Evolutionary conservation across 176 grass and related monocot species (phyloP).

Genomic region (Oryza brachyantha): DNA sequence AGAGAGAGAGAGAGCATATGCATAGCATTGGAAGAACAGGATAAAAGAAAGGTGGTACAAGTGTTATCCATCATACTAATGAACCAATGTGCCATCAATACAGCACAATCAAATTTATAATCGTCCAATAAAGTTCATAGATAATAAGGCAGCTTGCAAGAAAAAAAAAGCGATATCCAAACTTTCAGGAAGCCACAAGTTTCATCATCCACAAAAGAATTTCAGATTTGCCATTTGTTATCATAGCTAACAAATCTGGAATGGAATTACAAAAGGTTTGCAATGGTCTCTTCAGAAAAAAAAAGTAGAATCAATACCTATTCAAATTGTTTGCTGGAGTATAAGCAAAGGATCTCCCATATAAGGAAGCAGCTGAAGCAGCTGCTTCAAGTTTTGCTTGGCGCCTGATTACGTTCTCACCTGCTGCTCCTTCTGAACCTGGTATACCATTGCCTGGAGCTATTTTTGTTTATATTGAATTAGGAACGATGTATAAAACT

Average conservation of each 20-base stretch:
- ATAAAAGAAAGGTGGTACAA: not conserved
- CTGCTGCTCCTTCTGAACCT: conserved; percentile 27
- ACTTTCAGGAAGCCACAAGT: not conserved
- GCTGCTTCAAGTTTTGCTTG: conserved; percentile 68
- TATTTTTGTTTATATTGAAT: conserved; percentile 28
- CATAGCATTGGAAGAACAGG: not conserved
- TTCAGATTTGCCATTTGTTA: not conserved
- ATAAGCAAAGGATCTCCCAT: conserved; percentile 76
- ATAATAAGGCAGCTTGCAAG: not conserved
- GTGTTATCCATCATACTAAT: conserved; percentile 11
- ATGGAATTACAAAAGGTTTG: conserved; percentile 5
- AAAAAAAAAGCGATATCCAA: not conserved
- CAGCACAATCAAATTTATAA: not conserved
- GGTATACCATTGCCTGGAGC: conserved; percentile 33
- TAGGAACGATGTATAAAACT: not conserved
- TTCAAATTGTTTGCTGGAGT: conserved; percentile 38
- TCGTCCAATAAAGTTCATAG: not conserved
- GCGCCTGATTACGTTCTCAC: conserved; percentile 44
- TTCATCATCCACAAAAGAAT: not conserved
- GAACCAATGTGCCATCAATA: not conserved
- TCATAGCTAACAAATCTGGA: not conserved
- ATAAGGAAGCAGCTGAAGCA: conserved; percentile 70
- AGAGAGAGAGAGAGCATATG: not conserved
- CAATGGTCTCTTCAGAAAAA: not conserved
- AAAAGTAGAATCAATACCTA: conserved; percentile 25